Percentiles rank a stretch among this genome's conserved stretches.
These are phyloP conservation scores for Termitomyces sp. DNA, from an alignment of 768 basidiomycete genomes.

Conservation along the genomic window DNA sequence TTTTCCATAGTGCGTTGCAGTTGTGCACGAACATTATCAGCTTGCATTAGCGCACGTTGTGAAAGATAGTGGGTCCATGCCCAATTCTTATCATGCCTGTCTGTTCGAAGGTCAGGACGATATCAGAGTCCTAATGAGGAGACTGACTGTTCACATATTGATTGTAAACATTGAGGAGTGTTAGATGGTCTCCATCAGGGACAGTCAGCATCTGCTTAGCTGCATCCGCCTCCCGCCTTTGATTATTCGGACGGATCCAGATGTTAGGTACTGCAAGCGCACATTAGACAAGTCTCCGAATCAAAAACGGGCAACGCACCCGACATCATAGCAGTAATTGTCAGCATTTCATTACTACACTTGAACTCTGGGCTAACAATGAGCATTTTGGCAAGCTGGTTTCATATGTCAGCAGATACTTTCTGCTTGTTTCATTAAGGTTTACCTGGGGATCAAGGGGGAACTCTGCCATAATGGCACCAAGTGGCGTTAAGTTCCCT, in stretches of 20 bases:
- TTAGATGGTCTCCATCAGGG: constrained; percentile 96
- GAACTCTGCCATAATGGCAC: constrained; percentile 94
- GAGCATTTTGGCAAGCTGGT: constrained; percentile 85
- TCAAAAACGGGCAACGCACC: constrained; percentile 36
- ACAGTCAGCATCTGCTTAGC: constrained; percentile 86
- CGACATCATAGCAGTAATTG: constrained; percentile 95
- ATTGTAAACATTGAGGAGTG: constrained; percentile 93
- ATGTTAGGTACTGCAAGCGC: constrained; percentile 73
- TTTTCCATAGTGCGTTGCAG: constrained; percentile 89
- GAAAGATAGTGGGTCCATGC: constrained; percentile 88
- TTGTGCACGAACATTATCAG: constrained; percentile 90
- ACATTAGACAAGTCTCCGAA: not conserved
- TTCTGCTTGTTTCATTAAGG: not conserved
- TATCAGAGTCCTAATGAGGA: not conserved
- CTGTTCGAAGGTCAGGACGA: constrained; percentile 27
- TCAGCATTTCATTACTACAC: constrained; percentile 93
- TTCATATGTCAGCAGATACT: not conserved
- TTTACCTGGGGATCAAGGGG: constrained; percentile 94
- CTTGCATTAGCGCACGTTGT: constrained; percentile 75
- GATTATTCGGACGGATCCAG: constrained; percentile 88
- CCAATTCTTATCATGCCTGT: constrained; percentile 81
- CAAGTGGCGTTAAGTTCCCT: constrained; percentile 82
- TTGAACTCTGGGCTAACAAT: constrained; percentile 92
- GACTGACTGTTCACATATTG: constrained; percentile 75
- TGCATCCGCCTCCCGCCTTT: constrained; percentile 85